Evolutionary conservation across 116 monocot genomes (phyloP).

Genomic region (Trichopus zeylanicus): DNA sequence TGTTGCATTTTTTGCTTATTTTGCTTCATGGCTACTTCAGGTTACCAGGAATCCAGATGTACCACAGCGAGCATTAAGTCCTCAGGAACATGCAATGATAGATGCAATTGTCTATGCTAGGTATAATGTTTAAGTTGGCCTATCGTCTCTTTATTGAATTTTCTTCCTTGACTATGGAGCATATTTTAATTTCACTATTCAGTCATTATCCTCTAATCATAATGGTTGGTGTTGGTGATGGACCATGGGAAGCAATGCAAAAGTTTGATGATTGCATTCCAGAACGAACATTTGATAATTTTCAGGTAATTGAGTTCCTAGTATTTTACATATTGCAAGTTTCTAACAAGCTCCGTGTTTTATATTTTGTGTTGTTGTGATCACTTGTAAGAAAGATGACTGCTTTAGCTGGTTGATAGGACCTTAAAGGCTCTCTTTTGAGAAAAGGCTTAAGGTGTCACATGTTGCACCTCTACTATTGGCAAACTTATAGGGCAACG

Average conservation of each 20-base stretch:
- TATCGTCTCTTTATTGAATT: conserved; percentile 8
- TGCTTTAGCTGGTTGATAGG: too few relatives aligned
- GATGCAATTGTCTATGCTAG: conserved; percentile 88
- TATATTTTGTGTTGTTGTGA: too few relatives aligned
- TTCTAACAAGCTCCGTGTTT: too few relatives aligned
- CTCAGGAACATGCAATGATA: conserved; percentile 72
- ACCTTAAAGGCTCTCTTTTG: too few relatives aligned
- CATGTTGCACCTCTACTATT: too few relatives aligned
- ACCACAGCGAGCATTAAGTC: conserved; percentile 45
- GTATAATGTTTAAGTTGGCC: conserved; percentile 17
- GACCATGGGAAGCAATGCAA: conserved; percentile 93
- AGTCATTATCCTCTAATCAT: conserved; percentile 89
- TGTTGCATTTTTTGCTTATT: not conserved
- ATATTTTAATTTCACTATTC: conserved; percentile 22
- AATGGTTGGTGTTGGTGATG: conserved; percentile 98
- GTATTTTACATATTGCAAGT: too few relatives aligned
- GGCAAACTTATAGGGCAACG: too few relatives aligned
- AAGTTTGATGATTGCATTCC: conserved; percentile 93
- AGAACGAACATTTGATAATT: conserved; percentile 84
- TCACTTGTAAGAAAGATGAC: too few relatives aligned
- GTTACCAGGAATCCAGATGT: conserved; percentile 51
- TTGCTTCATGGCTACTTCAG: conserved; percentile 61
- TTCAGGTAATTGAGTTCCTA: conserved; percentile 57
- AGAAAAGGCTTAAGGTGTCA: too few relatives aligned
- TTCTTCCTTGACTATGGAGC: not conserved